Conservation (phyloP, 768 basidiomycete species). For the Hortiboletus flavorubellus region DNA sequence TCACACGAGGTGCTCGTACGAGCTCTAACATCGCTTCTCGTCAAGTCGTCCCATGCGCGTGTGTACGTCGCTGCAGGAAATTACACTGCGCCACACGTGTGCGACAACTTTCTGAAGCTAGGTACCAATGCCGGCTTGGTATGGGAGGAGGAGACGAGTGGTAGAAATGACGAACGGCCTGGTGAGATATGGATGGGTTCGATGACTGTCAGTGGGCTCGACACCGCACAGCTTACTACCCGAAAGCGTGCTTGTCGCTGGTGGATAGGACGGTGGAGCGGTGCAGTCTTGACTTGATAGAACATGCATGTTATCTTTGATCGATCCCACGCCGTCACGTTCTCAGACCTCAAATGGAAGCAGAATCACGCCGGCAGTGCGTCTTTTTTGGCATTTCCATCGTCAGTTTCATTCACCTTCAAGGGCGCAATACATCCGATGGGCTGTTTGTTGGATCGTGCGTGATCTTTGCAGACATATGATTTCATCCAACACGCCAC, state of each 20-base stretch:
- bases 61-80: slow-evolving; percentile 63
- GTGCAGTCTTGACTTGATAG: neutral
- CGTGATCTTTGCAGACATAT: neutral
- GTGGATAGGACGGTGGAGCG: slow-evolving; percentile 57
- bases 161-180: slow-evolving; percentile 11
- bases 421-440: neutral
- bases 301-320: neutral
- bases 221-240: slow-evolving; percentile 42
- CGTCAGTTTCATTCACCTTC: neutral
- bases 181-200: slow-evolving; percentile 45
- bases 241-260: slow-evolving; percentile 60
- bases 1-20: slow-evolving; percentile 56
- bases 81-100: slow-evolving; percentile 53
- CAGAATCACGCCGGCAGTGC: neutral
- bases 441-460: neutral
- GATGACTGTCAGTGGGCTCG: slow-evolving; percentile 44
- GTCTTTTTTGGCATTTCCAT: neutral
- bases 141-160: slow-evolving; percentile 42
- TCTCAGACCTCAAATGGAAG: neutral
- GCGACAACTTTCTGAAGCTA: slow-evolving; percentile 49
- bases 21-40: slow-evolving; percentile 50
- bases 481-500: slow-evolving; percentile 8
- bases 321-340: slow-evolving; percentile 1
- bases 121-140: slow-evolving; percentile 39
- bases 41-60: slow-evolving; percentile 36